Base-by-base conservation (phyloP, 140 eudicot species). In the Flaveria floridana region DNA sequence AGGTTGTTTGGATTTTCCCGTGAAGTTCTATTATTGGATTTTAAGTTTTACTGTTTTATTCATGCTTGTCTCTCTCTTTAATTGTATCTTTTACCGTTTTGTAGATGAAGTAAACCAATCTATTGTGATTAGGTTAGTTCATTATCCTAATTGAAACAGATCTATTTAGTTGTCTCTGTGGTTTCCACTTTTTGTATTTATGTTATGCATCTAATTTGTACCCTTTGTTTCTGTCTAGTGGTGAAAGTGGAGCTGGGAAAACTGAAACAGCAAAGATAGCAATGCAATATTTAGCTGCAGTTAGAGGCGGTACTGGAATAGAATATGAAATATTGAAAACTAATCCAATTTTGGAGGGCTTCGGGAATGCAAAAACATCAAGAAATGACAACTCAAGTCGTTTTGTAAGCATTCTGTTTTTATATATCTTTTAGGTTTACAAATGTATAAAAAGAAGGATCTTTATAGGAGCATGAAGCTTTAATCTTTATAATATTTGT, bases 171-270 rank as follows among this genome's bases (percentile, higher is more conserved):
- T 48, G 59, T 48, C 41, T 37, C 16, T 55, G 50, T 34, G 42
- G 15, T 28, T 70, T 71, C 68, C 16, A 25, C 19, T 34, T 28
- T 44, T 21, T 6, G 9, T 52, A 64, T 70, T 65, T 14, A 28
- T 34, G 18, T 23, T 68, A 77, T 39, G 74, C 58, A 53, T 19
- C 77, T 78, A 64, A 78, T 39, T 55, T 65, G 14, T 51, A 21
- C 67, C 44, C 56, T 39, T 70, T 79, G 76, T 57, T 15, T 79
- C 9, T 68, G 10, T 19, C 21, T 70, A 92, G 98, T 80, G 98
- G 98, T 76, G 98, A 92, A 82, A 92, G 98, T 83, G 98, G 98
- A 65, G 89, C 98, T 55, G 98, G 98, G 76, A 92, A 92, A 85
- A 92, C 98, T 13, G 98, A 92, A 83, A 92, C 98, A 72, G 96